phyloP scores from a whole-genome alignment of 768 basidiomycete species.

The Xanthoconium purpureum region DNA sequence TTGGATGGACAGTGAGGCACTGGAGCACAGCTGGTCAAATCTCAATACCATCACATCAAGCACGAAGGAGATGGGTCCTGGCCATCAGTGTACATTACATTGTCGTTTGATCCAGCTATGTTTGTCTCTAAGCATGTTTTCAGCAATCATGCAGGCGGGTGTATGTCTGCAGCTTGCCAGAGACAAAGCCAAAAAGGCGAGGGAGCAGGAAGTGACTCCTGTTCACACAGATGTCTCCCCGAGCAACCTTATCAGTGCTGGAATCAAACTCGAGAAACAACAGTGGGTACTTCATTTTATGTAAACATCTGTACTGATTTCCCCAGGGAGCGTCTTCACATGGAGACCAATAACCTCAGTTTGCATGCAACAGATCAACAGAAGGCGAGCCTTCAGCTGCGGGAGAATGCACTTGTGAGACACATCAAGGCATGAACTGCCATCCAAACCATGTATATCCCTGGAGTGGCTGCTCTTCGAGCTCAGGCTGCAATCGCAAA shows the following conservation, averaged over 20 bases:
- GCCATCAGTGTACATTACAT: background rate
- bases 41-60: background rate
- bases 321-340: too few species aligned
- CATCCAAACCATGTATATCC: background rate
- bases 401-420: background rate
- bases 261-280: too few species aligned
- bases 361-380: too few species aligned
- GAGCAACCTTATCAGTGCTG: background rate
- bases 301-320: too few species aligned
- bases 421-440: background rate
- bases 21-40: background rate
- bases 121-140: too few species aligned
- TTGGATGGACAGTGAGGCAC: too few species aligned
- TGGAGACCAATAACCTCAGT: too few species aligned
- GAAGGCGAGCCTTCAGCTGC: background rate
- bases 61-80: background rate
- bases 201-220: background rate
- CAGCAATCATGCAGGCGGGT: background rate
- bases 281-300: too few species aligned
- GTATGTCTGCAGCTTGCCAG: background rate
- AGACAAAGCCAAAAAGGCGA: too few species aligned
- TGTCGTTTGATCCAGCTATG: too few species aligned
- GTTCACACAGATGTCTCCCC: background rate
- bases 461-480: background rate
- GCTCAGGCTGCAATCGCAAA: background rate